These are phyloP conservation scores for Starmera amethionina DNA, from an alignment of 805 yeast genomes.

Conservation along the genomic window DNA sequence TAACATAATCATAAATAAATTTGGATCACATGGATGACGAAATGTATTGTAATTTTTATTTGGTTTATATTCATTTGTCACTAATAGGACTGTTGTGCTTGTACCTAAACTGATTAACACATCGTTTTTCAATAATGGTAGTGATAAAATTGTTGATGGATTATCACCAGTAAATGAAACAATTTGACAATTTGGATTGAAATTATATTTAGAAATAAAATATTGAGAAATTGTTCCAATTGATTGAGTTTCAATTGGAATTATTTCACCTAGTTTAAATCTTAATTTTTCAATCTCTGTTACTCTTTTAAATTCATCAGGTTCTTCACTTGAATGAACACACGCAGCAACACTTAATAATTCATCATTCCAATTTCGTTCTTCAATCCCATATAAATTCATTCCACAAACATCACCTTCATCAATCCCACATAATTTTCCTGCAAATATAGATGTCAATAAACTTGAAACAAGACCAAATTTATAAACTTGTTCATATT, in stretches of 20 bases:
- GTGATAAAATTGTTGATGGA: constrained; percentile 75
- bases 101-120: constrained; percentile 80
- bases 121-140: constrained; percentile 71
- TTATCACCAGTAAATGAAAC: constrained; percentile 87
- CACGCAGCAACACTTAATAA: constrained; percentile 35
- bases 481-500: constrained; percentile 45
- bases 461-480: constrained; percentile 76
- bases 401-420: constrained; percentile 90
- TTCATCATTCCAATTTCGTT: constrained; percentile 43
- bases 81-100: constrained; percentile 78
- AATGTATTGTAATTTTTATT: constrained; percentile 79
- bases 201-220: constrained; percentile 56
- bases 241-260: constrained; percentile 37
- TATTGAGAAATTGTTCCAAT: constrained; percentile 49
- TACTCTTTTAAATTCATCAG: constrained; percentile 2
- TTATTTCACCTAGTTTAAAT: constrained; percentile 43
- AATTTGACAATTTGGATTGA: constrained; percentile 44
- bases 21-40: constrained; percentile 72
- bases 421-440: constrained; percentile 56
- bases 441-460: constrained; percentile 60
- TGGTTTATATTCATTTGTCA: constrained; percentile 70
- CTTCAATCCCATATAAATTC: constrained; percentile 71
- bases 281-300: constrained; percentile 25
- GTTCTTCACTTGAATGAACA: constrained; percentile 18
- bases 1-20: constrained; percentile 87